These are phyloP conservation scores for Mycena pura DNA, from an alignment of 768 basidiomycete genomes.

Conservation along the genomic window DNA sequence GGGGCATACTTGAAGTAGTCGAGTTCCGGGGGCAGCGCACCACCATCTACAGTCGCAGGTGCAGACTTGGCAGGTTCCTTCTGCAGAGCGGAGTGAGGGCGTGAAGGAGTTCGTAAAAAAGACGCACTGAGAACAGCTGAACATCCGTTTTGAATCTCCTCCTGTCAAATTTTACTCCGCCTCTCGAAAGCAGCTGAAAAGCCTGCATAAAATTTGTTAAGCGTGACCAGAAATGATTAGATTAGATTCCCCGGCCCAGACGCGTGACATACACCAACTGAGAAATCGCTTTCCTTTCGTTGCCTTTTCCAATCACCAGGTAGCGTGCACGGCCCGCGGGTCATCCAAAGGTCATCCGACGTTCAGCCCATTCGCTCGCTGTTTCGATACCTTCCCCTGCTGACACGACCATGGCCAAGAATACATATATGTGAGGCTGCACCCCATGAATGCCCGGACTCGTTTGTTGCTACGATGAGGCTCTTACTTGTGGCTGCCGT, in stretches of 20 bases:
- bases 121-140: conserved; percentile 69
- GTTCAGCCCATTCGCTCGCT: conserved; percentile 19
- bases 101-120: not conserved
- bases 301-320: too few species aligned
- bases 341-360: conserved; percentile 7
- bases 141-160: conserved; percentile 72
- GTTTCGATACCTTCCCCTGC: conserved; percentile 2
- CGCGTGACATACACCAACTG: too few species aligned
- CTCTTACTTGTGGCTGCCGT: conserved; percentile 21
- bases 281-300: too few species aligned
- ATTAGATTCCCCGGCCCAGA: not conserved
- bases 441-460: not conserved
- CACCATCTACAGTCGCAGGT: conserved; percentile 29
- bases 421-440: conserved; percentile 1
- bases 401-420: not conserved
- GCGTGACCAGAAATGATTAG: not conserved
- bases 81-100: conserved; percentile 1
- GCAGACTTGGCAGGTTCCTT: conserved; percentile 28
- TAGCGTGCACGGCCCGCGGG: too few species aligned
- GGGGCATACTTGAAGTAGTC: conserved; percentile 93
- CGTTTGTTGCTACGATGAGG: conserved; percentile 15
- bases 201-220: conserved; percentile 66
- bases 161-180: conserved; percentile 85
- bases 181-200: conserved; percentile 88
- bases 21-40: conserved; percentile 74